Evolutionary conservation across 2,329 filamentous ascomycete genomes (phyloP).

Genomic region (Nectriaceae sp.): DNA sequence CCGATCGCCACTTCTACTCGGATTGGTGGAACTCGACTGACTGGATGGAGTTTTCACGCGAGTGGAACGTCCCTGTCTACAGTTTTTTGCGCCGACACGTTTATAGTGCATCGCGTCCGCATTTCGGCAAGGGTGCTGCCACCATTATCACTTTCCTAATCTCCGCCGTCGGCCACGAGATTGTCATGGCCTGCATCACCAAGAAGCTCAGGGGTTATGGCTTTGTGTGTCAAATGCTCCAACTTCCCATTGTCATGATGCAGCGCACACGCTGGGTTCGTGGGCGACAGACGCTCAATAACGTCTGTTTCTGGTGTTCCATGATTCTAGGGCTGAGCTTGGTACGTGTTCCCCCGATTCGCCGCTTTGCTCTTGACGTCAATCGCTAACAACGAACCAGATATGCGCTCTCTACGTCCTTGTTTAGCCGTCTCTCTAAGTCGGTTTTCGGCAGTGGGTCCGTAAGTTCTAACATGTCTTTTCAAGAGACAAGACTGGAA

Average conservation of each 20-base stretch:
- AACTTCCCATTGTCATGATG: conserved; percentile 91
- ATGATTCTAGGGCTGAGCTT: conserved; percentile 86
- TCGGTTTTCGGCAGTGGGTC: too few relatives aligned
- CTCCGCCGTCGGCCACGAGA: conserved; percentile 85
- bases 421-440: conserved; percentile 41
- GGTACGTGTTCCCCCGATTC: conserved; percentile 51
- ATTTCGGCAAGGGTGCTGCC: conserved; percentile 74
- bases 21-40: conserved; percentile 79
- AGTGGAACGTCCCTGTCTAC: conserved; percentile 98
- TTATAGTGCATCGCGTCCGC: conserved; percentile 78
- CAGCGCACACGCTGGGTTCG: conserved; percentile 80
- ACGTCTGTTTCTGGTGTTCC: conserved; percentile 86
- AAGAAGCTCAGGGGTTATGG: conserved; percentile 96
- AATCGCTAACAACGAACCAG: conserved; percentile 33
- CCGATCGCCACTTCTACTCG: conserved; percentile 89
- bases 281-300: conserved; percentile 77
- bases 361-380: not conserved
- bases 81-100: conserved; percentile 94
- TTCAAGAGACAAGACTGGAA: too few relatives aligned
- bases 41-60: conserved; percentile 93
- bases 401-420: conserved; percentile 58
- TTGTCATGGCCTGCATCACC: conserved; percentile 97
- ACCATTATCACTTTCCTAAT: conserved; percentile 92
- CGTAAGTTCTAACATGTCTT: not conserved
- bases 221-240: conserved; percentile 92